Evolutionary conservation across 441 rosid genomes (phyloP).

Genomic region (Populus hybrid): DNA sequence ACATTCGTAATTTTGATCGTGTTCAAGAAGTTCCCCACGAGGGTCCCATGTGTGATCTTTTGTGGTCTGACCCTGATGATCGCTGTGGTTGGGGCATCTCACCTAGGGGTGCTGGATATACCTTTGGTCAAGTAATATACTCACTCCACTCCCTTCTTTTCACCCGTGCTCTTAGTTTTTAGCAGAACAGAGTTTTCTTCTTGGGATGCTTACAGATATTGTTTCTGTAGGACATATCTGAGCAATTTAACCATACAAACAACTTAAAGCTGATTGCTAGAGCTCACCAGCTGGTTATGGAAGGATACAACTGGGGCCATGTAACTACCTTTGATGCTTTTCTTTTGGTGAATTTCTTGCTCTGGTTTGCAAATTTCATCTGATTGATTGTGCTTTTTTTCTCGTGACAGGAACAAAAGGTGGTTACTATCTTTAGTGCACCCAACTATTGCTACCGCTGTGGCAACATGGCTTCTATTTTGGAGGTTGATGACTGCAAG

Average conservation of each 20-base stretch:
- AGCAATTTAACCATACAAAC: constrained; percentile 90
- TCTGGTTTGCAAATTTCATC: background rate
- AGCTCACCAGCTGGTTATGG: constrained; percentile 97
- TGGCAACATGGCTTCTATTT: constrained; percentile 96
- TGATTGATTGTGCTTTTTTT: constrained; percentile 8
- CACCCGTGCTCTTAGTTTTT: constrained; percentile 1
- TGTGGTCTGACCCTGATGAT: constrained; percentile 98
- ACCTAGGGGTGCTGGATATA: constrained; percentile 95
- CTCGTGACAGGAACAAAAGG: constrained; percentile 77
- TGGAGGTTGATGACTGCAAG: constrained; percentile 93
- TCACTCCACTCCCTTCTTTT: background rate
- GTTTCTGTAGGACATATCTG: constrained; percentile 73
- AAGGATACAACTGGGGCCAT: constrained; percentile 97
- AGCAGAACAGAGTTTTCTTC: background rate
- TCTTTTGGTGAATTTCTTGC: background rate
- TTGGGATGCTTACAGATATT: background rate
- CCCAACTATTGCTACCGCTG: constrained; percentile 92
- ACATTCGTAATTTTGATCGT: constrained; percentile 88
- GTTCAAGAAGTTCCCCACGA: constrained; percentile 99
- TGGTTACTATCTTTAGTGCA: constrained; percentile 92
- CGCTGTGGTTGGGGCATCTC: constrained; percentile 99
- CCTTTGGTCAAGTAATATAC: constrained; percentile 79
- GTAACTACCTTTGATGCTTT: constrained; percentile 33
- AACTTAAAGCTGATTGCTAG: constrained; percentile 85
- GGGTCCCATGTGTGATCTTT: constrained; percentile 97